Base-by-base conservation (phyloP, 2,329 filamentous ascomycete genomes). In the Ustilaginoidea virens region DNA sequence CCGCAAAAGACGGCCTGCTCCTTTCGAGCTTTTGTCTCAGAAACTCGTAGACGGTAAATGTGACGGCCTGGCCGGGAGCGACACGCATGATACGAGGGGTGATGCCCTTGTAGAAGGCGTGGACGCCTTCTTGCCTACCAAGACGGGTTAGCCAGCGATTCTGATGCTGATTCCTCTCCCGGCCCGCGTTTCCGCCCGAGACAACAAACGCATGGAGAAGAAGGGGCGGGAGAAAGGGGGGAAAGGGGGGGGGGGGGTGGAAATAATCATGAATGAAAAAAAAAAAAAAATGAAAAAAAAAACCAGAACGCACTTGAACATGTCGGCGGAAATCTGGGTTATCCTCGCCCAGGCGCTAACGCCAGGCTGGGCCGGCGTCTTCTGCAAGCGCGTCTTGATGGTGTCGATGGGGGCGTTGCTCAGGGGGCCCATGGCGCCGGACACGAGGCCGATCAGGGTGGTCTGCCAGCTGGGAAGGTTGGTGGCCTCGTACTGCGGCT, bases 41-140 rank as follows among this genome's bases (percentile, higher is more conserved):
- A 51, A 51, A 83, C 53, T 86, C 80, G 52, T 86, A 86, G 40
- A 86, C 79, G 55, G 72, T 77, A 35, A 77, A 77, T 4, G 73
- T 77, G 31, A 77, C 73, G 33, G 73, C 90, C 63, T 98, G 90
- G 26, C 90, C 90, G 6, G 90, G 90, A 16, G 90, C 90, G 30
- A 98, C 90, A 47, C 90, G 74, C 85, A 96, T 96, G 42, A 98
- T 80, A 44, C 90, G 73, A 5, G 90, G 90, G 26, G 90, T 98
- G 56, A 98, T 98, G 45, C 90, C 90, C 69, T 96, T 96, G 66
- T 93, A 98, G 60, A 98, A 98, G 27, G 90, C 90, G 45, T 83
- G 76, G 42, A 87, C 65, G 20, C 90, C 90, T 59, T 98, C 90
- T 60, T 92, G 81, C 47, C 79, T 82, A 49, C 56, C 29, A 19